Evolutionary conservation across 495 filamentous ascomycete genomes (phyloP), one percentile per base, ranked within the genome.

Genomic region (Friedmanniomyces simplex): DNA sequence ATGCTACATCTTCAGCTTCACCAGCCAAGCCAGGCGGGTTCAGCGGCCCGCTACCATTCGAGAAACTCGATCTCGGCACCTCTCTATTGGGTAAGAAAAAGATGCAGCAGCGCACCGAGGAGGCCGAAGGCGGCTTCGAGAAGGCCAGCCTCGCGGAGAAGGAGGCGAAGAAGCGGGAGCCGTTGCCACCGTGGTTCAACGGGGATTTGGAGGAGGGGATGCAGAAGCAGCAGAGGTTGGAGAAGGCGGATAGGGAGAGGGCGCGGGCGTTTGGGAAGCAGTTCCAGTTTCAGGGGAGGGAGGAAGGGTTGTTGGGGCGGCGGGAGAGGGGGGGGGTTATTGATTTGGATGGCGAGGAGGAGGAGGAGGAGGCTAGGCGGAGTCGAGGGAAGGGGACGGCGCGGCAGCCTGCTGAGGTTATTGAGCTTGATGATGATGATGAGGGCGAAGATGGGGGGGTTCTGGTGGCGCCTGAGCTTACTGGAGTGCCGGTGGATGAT

Each of bases 111-210:
- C 63, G 59, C 4, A 74, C 77, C 18, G 74, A 81, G 16, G 82
- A 83, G 5, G 62, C 77, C 50, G 79, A 79, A 21, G 88, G 88
- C 10, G 88, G 89, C 0, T 94, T 91, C 68, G 72, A 82, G 37
- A 79, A 77, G 60, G 75, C 78, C 25, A 43, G 67, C 11, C 41
- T 21, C 0, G 50, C 42, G 2, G 63, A 64, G 39, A 28, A 61
- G 7, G 65, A 72, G n/a, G 62, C 75, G 20, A 52, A 57, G 25
- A 36, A 47, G 24, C 70, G 79, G 0, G 74, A 75, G 37, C 83
- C 84, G 13, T 67, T 96, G 30, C 93, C 93, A 0, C 91, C 93
- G 4, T 98, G 93, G 93, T 87, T 98, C 64, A 75, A 76, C 22
- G 76, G 77, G 2, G 65, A 71, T 52, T 67, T 71, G 21, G 39